phyloP scores from a whole-genome alignment of 1,284 basidiomycete species.

The Ganoderma lucidum region DNA sequence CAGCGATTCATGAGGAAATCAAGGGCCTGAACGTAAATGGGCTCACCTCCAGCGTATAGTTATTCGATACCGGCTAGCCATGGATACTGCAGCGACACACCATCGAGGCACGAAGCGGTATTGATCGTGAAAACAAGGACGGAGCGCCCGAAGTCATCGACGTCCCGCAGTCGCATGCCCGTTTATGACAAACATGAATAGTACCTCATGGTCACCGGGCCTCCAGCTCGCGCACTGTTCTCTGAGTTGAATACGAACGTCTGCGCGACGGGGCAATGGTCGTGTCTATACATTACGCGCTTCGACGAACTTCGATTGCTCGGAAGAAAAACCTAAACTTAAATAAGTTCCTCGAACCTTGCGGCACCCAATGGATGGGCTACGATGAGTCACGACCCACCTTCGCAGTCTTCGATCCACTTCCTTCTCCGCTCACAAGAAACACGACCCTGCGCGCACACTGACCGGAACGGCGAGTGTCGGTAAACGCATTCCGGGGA shows the following conservation, averaged over 20 bases:
- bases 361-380: slow-evolving; percentile 5
- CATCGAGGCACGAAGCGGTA: not conserved
- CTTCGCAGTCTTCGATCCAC: not conserved
- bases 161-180: slow-evolving; percentile 12
- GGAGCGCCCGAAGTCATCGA: not conserved
- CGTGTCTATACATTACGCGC: not conserved
- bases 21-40: not conserved
- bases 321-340: slow-evolving; percentile 10
- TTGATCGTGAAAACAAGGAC: not conserved
- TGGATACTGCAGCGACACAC: not conserved
- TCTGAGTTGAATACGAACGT: not conserved
- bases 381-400: not conserved
- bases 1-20: not conserved
- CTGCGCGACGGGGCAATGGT: not conserved
- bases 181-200: not conserved
- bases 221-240: not conserved
- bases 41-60: not conserved
- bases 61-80: not conserved
- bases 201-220: not conserved
- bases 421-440: slow-evolving; percentile 6
- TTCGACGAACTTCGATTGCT: slow-evolving; percentile 2
- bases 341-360: slow-evolving; percentile 18
- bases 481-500: slow-evolving; percentile 5
- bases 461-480: not conserved
- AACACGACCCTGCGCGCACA: not conserved